Base-by-base conservation (phyloP, 1,284 basidiomycete species). In the Ustilago crameri region DNA sequence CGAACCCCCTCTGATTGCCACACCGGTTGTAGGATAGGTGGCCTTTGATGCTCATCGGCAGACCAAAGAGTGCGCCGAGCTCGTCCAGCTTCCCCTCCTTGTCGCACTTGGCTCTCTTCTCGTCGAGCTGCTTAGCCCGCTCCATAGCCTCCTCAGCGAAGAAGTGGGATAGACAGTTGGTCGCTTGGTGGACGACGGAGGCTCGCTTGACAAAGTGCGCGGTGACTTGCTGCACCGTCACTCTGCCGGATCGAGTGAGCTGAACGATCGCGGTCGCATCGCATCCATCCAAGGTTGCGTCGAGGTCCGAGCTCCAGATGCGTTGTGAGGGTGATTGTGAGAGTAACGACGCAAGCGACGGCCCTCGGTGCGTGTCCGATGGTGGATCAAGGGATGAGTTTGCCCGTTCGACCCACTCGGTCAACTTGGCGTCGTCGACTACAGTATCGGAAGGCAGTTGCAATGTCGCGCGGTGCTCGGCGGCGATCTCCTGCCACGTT, bases 31-130 rank as follows among this genome's bases (percentile, higher is more conserved):
- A 53, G 2, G 44, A 23, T 3, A 78, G 32, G 41, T 78, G 74
- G 9, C 68, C 75, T 51, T 77, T 76, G 52, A 75, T 64, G 47
- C 63, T 72, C 46, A 76, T 71, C 12, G 74, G 74, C 23, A 76
- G 40, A 7, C 74, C 75, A 18, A 72, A 76, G 5, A 76, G 60
- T 2, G 22, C 47, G 3, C 63, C 60, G 3, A 72, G 51, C 51
- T 66, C 42, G 38, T 58, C 43, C 17, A 69, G 55, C 3, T 50
- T 41, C 10, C 51, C 54, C 14, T 61, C 10, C 10, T 44, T 27
- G 7, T 55, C 51, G 38, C 45, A 40, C 22, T 34, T 20, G 17
- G 32, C 23, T 2, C 67, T 51, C 45, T 69, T 64, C 0, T 58
- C 44, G 38, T 71, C 72, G 10, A 74, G 56, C 27, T 59, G 20